Percentiles rank a stretch among this genome's conserved stretches.
Evolutionary conservation across 2,329 filamentous ascomycete species (phyloP).

Genomic region (Aspergillus chevalieri): DNA sequence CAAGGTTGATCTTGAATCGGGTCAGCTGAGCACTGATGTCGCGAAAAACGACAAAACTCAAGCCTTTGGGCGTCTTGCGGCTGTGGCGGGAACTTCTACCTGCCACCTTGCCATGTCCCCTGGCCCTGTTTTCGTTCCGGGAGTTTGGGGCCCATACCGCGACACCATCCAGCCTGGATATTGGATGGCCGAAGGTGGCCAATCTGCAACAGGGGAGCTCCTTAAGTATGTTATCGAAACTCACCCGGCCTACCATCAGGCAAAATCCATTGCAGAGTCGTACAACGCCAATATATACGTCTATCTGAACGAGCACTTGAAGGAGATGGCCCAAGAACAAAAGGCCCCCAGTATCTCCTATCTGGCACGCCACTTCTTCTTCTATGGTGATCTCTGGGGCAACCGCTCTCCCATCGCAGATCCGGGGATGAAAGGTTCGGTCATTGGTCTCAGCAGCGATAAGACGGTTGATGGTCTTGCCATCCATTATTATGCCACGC

Average conservation of each 20-base stretch:
- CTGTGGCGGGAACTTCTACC: conserved; percentile 92
- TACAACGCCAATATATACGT: conserved; percentile 89
- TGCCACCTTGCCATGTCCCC: conserved; percentile 96
- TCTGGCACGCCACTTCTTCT: conserved; percentile 90
- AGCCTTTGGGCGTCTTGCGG: conserved; percentile 85
- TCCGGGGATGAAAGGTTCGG: conserved; percentile 81
- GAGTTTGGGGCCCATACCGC: conserved; percentile 95
- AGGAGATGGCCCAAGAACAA: conserved; percentile 63
- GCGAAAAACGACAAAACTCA: conserved; percentile 82
- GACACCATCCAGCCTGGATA: conserved; percentile 86
- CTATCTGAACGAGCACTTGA: conserved; percentile 82
- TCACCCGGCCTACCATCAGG: conserved; percentile 81
- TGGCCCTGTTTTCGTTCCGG: conserved; percentile 85
- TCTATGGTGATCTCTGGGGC: conserved; percentile 96
- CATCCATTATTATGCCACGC: conserved; percentile 86
- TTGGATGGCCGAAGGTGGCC: conserved; percentile 97
- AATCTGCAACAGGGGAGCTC: conserved; percentile 91
- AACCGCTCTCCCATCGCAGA: conserved; percentile 94
- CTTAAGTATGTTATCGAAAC: conserved; percentile 92
- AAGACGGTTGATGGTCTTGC: conserved; percentile 82
- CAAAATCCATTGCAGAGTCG: conserved; percentile 69
- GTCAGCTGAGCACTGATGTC: conserved; percentile 60
- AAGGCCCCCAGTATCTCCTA: conserved; percentile 74
- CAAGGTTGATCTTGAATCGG: conserved; percentile 69
- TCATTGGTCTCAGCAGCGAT: conserved; percentile 82